phyloP scores from a whole-genome alignment of 495 filamentous ascomycete species.

The Tuber brumale region DNA sequence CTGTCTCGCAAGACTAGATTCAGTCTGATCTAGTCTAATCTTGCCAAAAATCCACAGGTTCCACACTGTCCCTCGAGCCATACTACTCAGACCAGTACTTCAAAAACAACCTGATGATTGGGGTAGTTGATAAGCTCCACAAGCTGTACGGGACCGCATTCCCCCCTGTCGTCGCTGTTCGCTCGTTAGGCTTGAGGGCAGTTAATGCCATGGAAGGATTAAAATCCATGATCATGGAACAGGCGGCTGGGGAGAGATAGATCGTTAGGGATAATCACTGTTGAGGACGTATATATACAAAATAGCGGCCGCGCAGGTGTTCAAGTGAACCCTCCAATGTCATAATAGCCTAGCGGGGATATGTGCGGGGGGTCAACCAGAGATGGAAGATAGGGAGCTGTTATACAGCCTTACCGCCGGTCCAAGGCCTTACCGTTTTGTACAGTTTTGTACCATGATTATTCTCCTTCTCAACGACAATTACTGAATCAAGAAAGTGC shows the following conservation, averaged over 20 bases:
- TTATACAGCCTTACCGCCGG: background rate
- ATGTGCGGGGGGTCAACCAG: background rate
- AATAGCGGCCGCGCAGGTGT: background rate
- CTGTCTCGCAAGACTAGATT: background rate
- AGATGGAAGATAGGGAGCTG: background rate
- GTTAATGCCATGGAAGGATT: slow-evolving; percentile 70
- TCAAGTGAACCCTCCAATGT: background rate
- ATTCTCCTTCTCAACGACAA: background rate
- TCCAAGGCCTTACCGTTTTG: background rate
- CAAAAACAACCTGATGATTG: slow-evolving; percentile 76
- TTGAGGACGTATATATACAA: background rate
- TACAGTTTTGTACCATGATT: background rate
- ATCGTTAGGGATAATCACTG: background rate
- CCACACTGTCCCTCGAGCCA: slow-evolving; percentile 61
- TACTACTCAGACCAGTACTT: slow-evolving; percentile 75
- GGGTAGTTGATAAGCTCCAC: slow-evolving; percentile 86
- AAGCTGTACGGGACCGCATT: slow-evolving; percentile 76
- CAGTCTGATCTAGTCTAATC: background rate
- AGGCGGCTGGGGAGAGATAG: slow-evolving; percentile 60
- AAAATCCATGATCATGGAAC: slow-evolving; percentile 82
- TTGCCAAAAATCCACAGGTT: slow-evolving; percentile 25
- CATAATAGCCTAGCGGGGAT: background rate
- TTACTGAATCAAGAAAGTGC: no score
- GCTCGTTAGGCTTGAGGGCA: slow-evolving; percentile 67
- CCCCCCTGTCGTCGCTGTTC: slow-evolving; percentile 63